Evolutionary conservation across 1,284 basidiomycete species (phyloP).

Genomic region (Schizopora paradoxa): DNA sequence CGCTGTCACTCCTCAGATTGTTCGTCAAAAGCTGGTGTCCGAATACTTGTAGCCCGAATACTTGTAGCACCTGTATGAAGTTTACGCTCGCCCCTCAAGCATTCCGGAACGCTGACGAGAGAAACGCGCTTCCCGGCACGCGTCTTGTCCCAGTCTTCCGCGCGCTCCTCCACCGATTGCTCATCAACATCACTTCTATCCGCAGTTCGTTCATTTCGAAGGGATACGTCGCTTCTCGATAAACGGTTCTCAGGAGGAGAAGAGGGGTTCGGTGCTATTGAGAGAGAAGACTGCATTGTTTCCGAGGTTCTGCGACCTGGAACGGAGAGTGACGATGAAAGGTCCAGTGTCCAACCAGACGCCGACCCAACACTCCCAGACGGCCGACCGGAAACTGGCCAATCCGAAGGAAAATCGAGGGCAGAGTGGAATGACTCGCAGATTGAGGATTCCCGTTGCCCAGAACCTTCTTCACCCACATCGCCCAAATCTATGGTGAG

Average conservation of each 20-base stretch:
- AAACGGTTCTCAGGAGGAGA: not conserved
- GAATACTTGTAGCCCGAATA: not conserved
- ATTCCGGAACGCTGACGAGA: slow-evolving; percentile 45
- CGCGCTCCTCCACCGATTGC: slow-evolving; percentile 46
- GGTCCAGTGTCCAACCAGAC: slow-evolving; percentile 28
- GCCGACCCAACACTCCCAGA: too few species aligned
- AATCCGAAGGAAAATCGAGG: slow-evolving; percentile 48
- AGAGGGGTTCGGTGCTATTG: not conserved
- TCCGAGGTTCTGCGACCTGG: too few species aligned
- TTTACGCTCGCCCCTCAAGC: not conserved
- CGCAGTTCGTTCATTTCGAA: too few species aligned
- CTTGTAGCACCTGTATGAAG: not conserved
- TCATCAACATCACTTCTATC: not conserved
- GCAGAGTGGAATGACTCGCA: slow-evolving; percentile 64
- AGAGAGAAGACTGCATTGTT: too few species aligned
- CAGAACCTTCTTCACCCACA: slow-evolving; percentile 31
- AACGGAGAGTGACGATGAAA: slow-evolving; percentile 30
- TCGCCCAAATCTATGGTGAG: too few species aligned
- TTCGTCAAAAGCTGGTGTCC: too few species aligned
- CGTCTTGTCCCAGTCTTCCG: slow-evolving; percentile 82
- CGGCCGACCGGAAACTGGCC: slow-evolving; percentile 38
- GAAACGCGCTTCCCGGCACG: slow-evolving; percentile 80
- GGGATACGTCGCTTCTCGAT: too few species aligned
- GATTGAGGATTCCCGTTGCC: slow-evolving; percentile 41
- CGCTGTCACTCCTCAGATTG: too few species aligned